phyloP scores from a whole-genome alignment of 2,329 filamentous ascomycete species.

The Hysterium pulicare region DNA sequence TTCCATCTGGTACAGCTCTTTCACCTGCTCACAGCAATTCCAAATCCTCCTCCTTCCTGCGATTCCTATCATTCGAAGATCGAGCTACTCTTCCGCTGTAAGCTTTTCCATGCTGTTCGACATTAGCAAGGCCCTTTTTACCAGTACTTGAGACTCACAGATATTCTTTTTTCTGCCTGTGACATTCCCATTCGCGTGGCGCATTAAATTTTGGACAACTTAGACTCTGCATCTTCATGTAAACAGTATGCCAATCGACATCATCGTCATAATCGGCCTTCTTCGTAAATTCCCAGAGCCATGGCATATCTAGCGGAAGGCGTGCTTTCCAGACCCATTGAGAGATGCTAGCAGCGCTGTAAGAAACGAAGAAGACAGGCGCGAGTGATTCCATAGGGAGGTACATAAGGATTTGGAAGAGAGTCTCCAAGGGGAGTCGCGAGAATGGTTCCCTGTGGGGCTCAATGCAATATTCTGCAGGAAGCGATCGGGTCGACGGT shows the following conservation, averaged over 20 bases:
- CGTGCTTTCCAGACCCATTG: not conserved
- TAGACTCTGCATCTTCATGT: not conserved
- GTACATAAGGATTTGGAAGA: constrained; percentile 1
- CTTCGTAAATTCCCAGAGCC: not conserved
- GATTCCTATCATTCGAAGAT: not conserved
- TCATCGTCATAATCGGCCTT: not conserved
- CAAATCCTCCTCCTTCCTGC: not conserved
- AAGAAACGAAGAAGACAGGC: not conserved
- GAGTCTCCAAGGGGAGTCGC: not conserved
- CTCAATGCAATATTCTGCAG: not conserved
- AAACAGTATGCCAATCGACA: not conserved
- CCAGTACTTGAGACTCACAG: too few relatives aligned
- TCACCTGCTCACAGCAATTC: not conserved
- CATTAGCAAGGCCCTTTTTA: too few relatives aligned
- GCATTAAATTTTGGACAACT: not conserved
- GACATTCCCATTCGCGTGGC: too few relatives aligned
- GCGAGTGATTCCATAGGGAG: not conserved
- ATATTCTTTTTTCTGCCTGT: too few relatives aligned
- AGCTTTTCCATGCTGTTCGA: too few relatives aligned
- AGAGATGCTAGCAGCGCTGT: not conserved
- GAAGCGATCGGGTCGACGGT: not conserved
- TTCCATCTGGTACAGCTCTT: not conserved
- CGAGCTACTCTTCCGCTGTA: not conserved
- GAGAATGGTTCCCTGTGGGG: not conserved
- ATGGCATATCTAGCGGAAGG: not conserved